Conservation (phyloP, 129 eudicot species). For the Tagetes patula region DNA sequence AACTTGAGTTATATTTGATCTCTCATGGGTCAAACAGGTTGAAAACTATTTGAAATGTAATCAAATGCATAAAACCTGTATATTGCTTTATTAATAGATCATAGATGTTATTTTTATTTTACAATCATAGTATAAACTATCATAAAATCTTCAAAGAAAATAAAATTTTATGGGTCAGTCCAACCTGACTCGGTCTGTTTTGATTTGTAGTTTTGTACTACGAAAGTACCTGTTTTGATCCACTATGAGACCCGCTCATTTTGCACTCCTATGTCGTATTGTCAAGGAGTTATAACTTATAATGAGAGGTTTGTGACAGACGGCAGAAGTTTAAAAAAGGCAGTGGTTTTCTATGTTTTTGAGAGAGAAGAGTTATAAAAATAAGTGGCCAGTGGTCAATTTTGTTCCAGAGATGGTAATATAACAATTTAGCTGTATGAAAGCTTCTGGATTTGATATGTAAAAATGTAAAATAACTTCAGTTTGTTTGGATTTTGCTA, state of each 20-base stretch:
- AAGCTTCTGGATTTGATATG: constrained; percentile 17
- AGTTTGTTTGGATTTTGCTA: neutral
- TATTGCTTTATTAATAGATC: too few species aligned
- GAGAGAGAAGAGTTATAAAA: neutral
- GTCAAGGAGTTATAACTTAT: neutral
- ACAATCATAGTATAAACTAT: neutral
- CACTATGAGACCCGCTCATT: neutral
- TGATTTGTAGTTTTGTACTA: neutral
- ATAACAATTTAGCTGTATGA: constrained; percentile 1
- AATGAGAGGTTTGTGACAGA: neutral
- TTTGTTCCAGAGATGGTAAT: constrained; percentile 6
- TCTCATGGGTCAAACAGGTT: neutral
- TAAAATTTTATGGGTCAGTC: neutral
- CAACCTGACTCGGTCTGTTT: neutral
- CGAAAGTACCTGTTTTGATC: neutral
- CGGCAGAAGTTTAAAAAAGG: constrained; percentile 1
- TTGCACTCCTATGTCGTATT: neutral
- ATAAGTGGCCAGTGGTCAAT: neutral
- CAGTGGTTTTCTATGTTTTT: neutral
- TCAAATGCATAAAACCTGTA: constrained; percentile 1
- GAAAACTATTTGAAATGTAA: neutral
- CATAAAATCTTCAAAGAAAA: neutral
- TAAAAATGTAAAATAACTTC: neutral
- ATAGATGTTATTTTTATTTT: neutral
- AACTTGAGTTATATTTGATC: too few species aligned